Conservation (phyloP, 108 stramenopile species). For the Epithemia pelagica region DNA sequence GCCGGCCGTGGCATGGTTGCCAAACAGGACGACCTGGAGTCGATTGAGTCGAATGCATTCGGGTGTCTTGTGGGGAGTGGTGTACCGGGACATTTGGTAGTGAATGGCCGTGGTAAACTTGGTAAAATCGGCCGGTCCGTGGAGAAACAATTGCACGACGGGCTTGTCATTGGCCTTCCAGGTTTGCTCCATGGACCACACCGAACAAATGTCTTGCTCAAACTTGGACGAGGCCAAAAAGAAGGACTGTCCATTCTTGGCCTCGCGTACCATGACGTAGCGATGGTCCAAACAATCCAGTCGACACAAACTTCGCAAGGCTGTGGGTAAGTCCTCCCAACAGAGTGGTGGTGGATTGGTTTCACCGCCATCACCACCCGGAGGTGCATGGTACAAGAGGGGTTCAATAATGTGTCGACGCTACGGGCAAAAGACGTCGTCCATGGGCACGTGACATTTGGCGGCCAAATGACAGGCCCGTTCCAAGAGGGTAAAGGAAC, state of each 20-base stretch:
- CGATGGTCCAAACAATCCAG: not conserved
- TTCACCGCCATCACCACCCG: not conserved
- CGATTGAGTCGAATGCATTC: not conserved
- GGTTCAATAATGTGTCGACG: not conserved
- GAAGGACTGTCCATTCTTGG: not conserved
- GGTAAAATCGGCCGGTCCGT: not conserved
- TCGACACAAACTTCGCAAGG: not conserved
- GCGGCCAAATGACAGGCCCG: conserved; percentile 6
- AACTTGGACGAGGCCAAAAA: not conserved
- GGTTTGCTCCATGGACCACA: conserved; percentile 3
- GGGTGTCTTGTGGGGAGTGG: not conserved
- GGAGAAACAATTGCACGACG: not conserved
- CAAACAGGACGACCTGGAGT: not conserved
- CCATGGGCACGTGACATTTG: conserved; percentile 6
- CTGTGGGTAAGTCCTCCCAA: conserved; percentile 3
- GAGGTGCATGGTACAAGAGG: not conserved
- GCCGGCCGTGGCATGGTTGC: not conserved
- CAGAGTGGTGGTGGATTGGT: too few relatives aligned
- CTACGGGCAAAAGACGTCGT: conserved; percentile 4
- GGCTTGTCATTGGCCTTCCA: conserved; percentile 6
- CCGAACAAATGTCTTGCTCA: not conserved
- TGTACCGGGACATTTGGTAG: conserved; percentile 1
- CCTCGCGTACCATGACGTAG: not conserved
- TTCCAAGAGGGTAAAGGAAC: not conserved
- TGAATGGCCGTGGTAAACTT: conserved; percentile 1